These are phyloP conservation scores for Colletotrichum viniferum DNA, from an alignment of 2,329 filamentous ascomycete species.

Conservation along the genomic window DNA sequence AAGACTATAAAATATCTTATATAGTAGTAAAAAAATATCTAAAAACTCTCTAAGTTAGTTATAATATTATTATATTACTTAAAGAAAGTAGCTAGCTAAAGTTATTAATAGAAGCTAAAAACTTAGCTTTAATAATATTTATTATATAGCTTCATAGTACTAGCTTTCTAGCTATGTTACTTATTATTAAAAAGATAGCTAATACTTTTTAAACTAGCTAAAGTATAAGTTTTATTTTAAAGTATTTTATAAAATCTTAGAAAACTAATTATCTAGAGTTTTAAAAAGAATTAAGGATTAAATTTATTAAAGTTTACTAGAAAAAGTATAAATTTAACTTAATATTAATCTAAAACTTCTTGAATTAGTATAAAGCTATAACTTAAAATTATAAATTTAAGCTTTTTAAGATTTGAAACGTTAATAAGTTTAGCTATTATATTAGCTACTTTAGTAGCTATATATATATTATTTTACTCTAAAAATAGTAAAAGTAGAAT, in stretches of 20 bases:
- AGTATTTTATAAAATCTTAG: background rate
- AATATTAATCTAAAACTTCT: background rate
- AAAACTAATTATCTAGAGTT: background rate
- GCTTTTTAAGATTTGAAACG: background rate
- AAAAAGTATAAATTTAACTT: background rate
- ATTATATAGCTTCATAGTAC: background rate
- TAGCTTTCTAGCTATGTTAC: background rate
- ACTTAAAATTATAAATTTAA: background rate
- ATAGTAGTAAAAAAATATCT: no score
- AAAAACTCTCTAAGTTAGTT: background rate
- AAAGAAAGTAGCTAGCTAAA: background rate
- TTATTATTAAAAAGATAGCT: background rate
- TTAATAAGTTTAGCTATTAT: background rate
- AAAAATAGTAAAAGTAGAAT: fast-evolving
- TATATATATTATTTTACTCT: no score
- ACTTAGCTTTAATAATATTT: background rate
- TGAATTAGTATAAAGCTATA: background rate
- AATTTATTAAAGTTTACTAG: background rate
- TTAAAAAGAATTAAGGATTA: background rate
- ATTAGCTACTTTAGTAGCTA: background rate
- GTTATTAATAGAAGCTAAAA: background rate
- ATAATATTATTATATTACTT: background rate
- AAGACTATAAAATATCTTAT: no score
- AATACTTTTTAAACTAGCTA: background rate
- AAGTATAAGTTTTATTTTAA: background rate